phyloP scores from a whole-genome alignment of 768 basidiomycete species.

The Suillus plorans region DNA sequence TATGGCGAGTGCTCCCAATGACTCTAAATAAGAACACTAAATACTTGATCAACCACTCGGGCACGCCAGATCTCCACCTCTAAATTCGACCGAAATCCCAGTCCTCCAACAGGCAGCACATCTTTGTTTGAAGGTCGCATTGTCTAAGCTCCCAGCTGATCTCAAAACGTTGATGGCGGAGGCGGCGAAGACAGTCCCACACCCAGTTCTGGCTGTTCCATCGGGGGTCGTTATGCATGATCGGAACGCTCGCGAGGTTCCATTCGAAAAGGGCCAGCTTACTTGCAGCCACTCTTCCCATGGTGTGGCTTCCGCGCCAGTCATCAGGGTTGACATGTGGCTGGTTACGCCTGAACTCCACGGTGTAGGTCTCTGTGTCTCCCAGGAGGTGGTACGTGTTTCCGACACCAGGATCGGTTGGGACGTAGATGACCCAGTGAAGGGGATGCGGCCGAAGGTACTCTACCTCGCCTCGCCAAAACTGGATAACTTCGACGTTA shows the following conservation, averaged over 20 bases:
- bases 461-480: constrained; percentile 25
- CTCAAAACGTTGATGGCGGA: constrained; percentile 10
- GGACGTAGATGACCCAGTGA: constrained; percentile 34
- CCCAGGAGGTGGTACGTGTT: constrained; percentile 29
- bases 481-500: constrained; percentile 29
- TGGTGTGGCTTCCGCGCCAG: constrained; percentile 26
- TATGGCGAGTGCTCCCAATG: neutral
- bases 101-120: constrained; percentile 25
- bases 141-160: constrained; percentile 16
- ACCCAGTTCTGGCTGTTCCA: constrained; percentile 21
- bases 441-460: constrained; percentile 14
- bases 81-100: constrained; percentile 1
- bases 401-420: constrained; percentile 17
- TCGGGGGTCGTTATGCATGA: neutral
- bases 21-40: too few species aligned
- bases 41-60: neutral
- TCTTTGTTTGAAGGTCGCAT: constrained; percentile 21
- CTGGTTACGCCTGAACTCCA: constrained; percentile 11
- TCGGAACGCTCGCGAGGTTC: constrained; percentile 11
- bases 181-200: constrained; percentile 19
- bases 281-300: constrained; percentile 16
- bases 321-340: constrained; percentile 9
- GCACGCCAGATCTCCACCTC: neutral
- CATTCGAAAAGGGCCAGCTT: constrained; percentile 19
- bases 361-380: constrained; percentile 22